Base-by-base conservation (phyloP, 352 stramenopile genomes). In the Phytophthora pseudosyringae region DNA sequence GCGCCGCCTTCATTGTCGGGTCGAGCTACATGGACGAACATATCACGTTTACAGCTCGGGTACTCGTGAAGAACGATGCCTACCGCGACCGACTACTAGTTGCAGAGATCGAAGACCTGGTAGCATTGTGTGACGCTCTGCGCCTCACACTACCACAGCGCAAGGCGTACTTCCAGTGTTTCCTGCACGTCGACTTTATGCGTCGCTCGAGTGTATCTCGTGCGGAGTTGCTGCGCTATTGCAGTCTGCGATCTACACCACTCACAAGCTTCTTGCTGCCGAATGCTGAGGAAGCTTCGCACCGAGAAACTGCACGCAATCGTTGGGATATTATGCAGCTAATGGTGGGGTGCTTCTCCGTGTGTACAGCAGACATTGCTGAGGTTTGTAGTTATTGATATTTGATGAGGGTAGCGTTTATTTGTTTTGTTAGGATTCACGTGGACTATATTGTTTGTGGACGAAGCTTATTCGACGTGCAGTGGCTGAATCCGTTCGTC, bases 271-370 rank as follows among this genome's bases (percentile, higher is more conserved):
- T 77, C 13, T 61, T 91, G 36, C 33, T 91, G 12, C 80, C 76
- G 3, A 67, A 65, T 10, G 52, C 69, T 1, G 4, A 35, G 4
- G 64, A 57, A 16, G 73, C 67, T 31, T 68, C 75, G 0, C 79
- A 90, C 46, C 75, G 81, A 51, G 62, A 66, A 9, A 67, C 67
- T 4, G 46, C 55, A 18, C 61, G 36, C 0, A 61, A 75, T 64
- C 78, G 82, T 31, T 91, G 80, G 80, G 80, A 91, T 49, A 70
- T 91, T 25, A 47, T 79, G 16, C 82, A 91, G 41, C 56, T 88
- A 8, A 51, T 91, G 32, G 73, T 72, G 1, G 31, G 70, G 16
- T 82, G 68, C 39, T 91, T 89, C 51, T 88, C 82, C 4, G 25
- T 90, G 13, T 91, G 82, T n/a, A 90, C 82, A 15, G 65, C 80